Evolutionary conservation across 129 eudicot genomes (phyloP), one percentile per base, ranked within the genome.

Genomic region (Tagetes patula): DNA sequence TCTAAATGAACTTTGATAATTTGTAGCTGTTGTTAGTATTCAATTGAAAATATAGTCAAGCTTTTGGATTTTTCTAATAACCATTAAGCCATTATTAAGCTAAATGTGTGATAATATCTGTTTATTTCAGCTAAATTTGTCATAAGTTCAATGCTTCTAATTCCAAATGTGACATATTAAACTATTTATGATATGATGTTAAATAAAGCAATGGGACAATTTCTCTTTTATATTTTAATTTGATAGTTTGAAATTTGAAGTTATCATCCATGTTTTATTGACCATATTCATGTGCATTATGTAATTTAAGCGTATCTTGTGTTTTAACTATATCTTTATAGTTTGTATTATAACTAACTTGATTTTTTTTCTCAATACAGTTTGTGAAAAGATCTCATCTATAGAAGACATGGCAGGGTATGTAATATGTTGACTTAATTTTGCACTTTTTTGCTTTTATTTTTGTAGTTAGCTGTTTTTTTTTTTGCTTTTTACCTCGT

Each of bases 381-480:
- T 71, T 78, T 53, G 58, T 50, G 11, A 63, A 77, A 71, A 78
- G 66, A 32, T 52, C 38, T 65, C 9, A 12, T 70, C 41, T 41
- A 63, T 67, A 10, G 20, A 52, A 77, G 49, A 71, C 56, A 78
- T 78, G 82, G 77, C 82, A 50, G 72, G 72, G 82, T 78, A 78
- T 41, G 73, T 14, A 20, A 20, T 20, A 20, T 20, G 27, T 33
- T 64, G n/a, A 3, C 6, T 34, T 10, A 59, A 36, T 11, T 1
- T 4, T 36, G 43, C 50, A 2, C 10, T 45, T 32, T 45, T 58
- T 11, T 58, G n/a, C 27, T 69, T 43, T 6, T 5, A 37, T 14
- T 27, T 43, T 33, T 37, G 4, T 55, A 45, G 10, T 46, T 12
- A 56, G 40, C 30, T 58, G 45, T 34, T 11, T 12, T 40, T 32